Evolutionary conservation across 306 rosid genomes (phyloP), one percentile per base, ranked within the genome.

Genomic region (Delonix regia): DNA sequence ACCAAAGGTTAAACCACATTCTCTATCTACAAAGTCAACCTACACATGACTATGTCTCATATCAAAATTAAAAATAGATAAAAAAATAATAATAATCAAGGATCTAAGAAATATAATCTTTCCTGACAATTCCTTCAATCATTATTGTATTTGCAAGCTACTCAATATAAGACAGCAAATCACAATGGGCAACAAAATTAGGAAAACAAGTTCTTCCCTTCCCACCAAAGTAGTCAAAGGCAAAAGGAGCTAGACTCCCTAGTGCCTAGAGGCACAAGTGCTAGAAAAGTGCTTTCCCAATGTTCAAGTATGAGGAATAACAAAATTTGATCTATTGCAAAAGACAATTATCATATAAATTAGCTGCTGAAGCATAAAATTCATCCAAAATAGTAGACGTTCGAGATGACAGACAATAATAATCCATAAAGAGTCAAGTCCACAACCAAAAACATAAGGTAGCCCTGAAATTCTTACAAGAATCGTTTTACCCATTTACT

Each of bases 61-160:
- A 68, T 24, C 51, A 56, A 79, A 33, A 25, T 33, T 21, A 22
- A 74, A 59, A 36, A 51, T 39, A 60, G 45, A 60, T 22, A 61
- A 61, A 64, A 71, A 33, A n/a, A 60, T 22, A 61, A 61, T 53
- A 71, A 33, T 21, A 66, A 16, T 41, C 38, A 75, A 59, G 38
- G 62, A 42, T 39, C 68, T 30, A 69, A 52, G 64, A 74, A 66
- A 57, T 49, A 57, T 10, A 28, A 28, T 44, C 28, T 51, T 25
- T 21, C 51, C 24, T 0, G 16, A 9, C 24, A 79, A 72, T 56
- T 55, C 27, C 39, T 12, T 80, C 36, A 24, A 36, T 41, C 41
- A 36, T 36, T 36, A 36, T 36, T 4, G 7, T 8, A 36, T 4
- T 36, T 7, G 5, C 41, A 36, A 36, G 6, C 4, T 4, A n/a